Base-by-base conservation (phyloP, 2,329 filamentous ascomycete species). In the Nothophoma quercina region DNA sequence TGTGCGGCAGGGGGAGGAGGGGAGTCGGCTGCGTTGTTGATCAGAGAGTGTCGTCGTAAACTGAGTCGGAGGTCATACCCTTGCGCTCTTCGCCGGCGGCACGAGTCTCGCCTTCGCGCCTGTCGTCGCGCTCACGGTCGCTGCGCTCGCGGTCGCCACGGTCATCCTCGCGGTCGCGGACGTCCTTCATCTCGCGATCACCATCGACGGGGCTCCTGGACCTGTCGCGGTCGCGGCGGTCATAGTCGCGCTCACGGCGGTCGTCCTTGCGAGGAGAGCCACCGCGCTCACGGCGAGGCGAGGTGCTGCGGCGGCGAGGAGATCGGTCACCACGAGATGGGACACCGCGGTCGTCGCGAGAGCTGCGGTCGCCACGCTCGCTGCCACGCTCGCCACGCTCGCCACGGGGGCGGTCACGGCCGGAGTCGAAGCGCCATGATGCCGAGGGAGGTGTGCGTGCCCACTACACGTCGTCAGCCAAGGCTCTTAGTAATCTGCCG, bases 341-440 rank as follows among this genome's bases (percentile, higher is more conserved):
- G 58, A 88, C 90, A 63, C 88, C 80, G 59, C 82, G 83, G 51
- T 85, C 85, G 48, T 84, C 85, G 59, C 91, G 91, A 59, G 88
- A 90, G 64, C 88, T 80, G 60, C 82, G 83, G 53, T 85, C 85
- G 55, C 86, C 86, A 64, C 63, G 63, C 34, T 65, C 62, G 40
- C 86, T 84, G 56, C 88, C 86, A 61, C 87, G 89, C 52, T 64
- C 64, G 56, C 88, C 86, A 61, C 87, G 89, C 52, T 64, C 64
- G 32, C 63, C 64, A 51, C 66, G 65, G 38, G 65, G 65, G 40
- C 65, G 64, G 42, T 69, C 67, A 32, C 68, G 67, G 56, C 93
- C 93, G 64, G 91, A 92, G 77, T 97, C 95, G 74, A 99, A 99
- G 58, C 95, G 90, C 95, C 95, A 99, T 23, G 93, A 98, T 45